Conservation (phyloP, 2,329 filamentous ascomycete genomes). For the Beauveria bassiana region DNA sequence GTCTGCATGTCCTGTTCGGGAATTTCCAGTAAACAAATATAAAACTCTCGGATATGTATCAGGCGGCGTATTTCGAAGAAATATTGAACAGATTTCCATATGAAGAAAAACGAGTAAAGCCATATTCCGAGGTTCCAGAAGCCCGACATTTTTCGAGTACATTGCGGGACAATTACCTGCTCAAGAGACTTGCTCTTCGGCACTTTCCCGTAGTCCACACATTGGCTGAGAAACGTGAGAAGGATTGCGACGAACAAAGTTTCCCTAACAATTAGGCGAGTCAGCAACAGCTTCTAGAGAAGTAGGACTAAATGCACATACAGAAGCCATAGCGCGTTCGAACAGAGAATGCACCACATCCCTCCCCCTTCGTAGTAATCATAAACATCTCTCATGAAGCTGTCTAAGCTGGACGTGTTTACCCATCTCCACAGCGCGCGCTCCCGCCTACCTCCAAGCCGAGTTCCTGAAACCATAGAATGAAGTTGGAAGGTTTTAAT, state of each 20-base stretch:
- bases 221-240: slow-evolving; percentile 76
- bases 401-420: slow-evolving; percentile 82
- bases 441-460: slow-evolving; percentile 32
- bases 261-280: slow-evolving; percentile 42
- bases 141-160: slow-evolving; percentile 67
- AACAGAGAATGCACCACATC: slow-evolving; percentile 74
- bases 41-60: slow-evolving; percentile 76
- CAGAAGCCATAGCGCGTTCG: slow-evolving; percentile 64
- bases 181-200: slow-evolving; percentile 50
- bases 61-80: slow-evolving; percentile 66
- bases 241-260: slow-evolving; percentile 76
- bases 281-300: slow-evolving; percentile 1
- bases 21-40: slow-evolving; percentile 72
- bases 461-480: slow-evolving; percentile 8
- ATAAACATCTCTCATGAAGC: slow-evolving; percentile 79
- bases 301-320: slow-evolving; percentile 25
- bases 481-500: background rate
- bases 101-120: slow-evolving; percentile 79
- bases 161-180: slow-evolving; percentile 60
- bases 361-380: slow-evolving; percentile 78
- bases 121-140: slow-evolving; percentile 73
- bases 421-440: slow-evolving; percentile 89
- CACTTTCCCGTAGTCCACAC: slow-evolving; percentile 74
- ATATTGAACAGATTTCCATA: slow-evolving; percentile 70
- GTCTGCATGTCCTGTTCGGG: slow-evolving; percentile 83